A percentile compares a stretch with the other conserved stretches of the same genome.
These are phyloP conservation scores for Calonectria fujianensis DNA, from an alignment of 2,329 filamentous ascomycete genomes.

Conservation along the genomic window DNA sequence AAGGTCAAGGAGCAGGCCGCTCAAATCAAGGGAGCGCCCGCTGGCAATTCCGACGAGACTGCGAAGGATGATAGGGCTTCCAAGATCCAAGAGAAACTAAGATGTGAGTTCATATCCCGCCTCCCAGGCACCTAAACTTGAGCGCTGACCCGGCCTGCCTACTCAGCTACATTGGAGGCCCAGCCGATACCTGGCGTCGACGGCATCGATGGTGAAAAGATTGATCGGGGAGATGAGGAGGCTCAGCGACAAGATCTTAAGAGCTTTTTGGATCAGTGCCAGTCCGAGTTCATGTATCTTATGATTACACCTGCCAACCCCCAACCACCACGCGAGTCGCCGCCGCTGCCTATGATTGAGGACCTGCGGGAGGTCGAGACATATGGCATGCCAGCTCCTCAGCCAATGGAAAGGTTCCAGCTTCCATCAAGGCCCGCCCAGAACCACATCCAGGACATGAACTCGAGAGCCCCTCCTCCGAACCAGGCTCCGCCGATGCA, in stretches of 20 bases:
- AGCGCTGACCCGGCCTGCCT: conserved; percentile 40
- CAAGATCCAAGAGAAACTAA: conserved; percentile 74
- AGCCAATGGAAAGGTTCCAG: conserved; percentile 64
- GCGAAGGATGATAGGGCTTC: conserved; percentile 71
- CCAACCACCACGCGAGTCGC: conserved; percentile 78
- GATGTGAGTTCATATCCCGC: conserved; percentile 63
- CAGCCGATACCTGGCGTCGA: conserved; percentile 66
- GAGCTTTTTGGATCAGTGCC: conserved; percentile 78
- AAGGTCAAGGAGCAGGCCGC: conserved; percentile 89
- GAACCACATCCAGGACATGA: conserved; percentile 75
- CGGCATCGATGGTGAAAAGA: conserved; percentile 67
- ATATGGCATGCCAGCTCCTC: conserved; percentile 65
- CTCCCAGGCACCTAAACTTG: conserved; percentile 28
- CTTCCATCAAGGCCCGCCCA: conserved; percentile 66
- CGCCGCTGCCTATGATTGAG: conserved; percentile 74
- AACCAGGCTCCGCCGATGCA: conserved; percentile 77
- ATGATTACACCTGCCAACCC: conserved; percentile 82
- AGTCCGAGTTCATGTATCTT: conserved; percentile 80
- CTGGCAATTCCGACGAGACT: conserved; percentile 63
- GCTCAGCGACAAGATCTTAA: conserved; percentile 73
- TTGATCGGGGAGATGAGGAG: conserved; percentile 68
- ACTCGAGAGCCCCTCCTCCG: conserved; percentile 71
- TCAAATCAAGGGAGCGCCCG: conserved; percentile 74
- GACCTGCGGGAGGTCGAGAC: conserved; percentile 76
- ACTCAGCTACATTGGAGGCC: conserved; percentile 65